Base-by-base conservation (phyloP, 345 rosid species). In the Eucalyptus coolabah region DNA sequence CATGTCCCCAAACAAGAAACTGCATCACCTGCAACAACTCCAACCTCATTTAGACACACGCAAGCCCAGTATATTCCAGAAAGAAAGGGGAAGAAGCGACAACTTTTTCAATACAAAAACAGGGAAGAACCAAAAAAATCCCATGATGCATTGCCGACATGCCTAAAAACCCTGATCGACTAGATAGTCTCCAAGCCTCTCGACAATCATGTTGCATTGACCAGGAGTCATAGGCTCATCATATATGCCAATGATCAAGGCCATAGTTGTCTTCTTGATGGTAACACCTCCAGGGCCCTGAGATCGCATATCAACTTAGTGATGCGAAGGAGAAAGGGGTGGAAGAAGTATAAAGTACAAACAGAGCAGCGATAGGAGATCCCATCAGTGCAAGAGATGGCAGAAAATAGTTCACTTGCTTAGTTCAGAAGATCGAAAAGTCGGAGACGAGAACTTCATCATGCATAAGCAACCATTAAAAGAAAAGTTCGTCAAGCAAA, bases 131-230 rank as follows among this genome's bases (percentile, higher is more conserved):
- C 12, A 28, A 47, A 50, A 85, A 86, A 86, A 28, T 86, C 56
- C 56, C 87, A 28, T 28, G 9, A 77, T 11, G 83, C 88, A 56
- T 67, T 23, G 51, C 69, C 24, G 42, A 50, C 24, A 32, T 40
- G 45, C 16, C 89, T 91, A 93, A 59, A 93, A 89, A 59, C 91
- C 92, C 89, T 93, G 94, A 26, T 93, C 94, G 28, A 91, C 86
- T 49, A 94, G 93, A 90, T 93, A 92, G 88, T 92, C 93, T 2
- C 95, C 95, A 44, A 93, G 82, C 93, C 91, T 91, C 89, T 93
- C 95, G 9, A 94, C 92, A 32, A 93, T 59, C 93, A 93, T 93
- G 91, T 94, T 93, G 93, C 95, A 94, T 89, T 93, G 94, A 32
- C 92, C 93, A 5, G 95, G 92, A 63, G 93, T 87, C 91, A 94